A percentile compares a stretch with the other conserved stretches of the same genome.
phyloP scores from a whole-genome alignment of 768 basidiomycete genomes.

The Exsudoporus frostii region DNA sequence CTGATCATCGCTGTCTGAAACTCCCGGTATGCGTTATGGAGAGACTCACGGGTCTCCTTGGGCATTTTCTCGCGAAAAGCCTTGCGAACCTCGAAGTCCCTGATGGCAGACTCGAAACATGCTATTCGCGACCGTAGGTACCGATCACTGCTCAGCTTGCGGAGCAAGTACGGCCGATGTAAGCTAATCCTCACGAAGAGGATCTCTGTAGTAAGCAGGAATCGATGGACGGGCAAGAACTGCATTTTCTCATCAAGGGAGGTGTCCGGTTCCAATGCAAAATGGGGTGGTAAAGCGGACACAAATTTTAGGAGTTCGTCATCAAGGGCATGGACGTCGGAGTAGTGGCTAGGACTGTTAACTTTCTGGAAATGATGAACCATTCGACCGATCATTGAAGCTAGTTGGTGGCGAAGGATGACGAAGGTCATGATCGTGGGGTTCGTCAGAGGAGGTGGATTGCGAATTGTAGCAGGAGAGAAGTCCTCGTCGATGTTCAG shows the following conservation, averaged over 20 bases:
- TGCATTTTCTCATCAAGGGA: slow-evolving; percentile 64
- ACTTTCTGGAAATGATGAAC: slow-evolving; percentile 93
- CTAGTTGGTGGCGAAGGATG: slow-evolving; percentile 79
- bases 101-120: slow-evolving; percentile 88
- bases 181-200: slow-evolving; percentile 81
- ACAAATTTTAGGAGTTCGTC: slow-evolving; percentile 81
- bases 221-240: slow-evolving; percentile 80
- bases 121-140: slow-evolving; percentile 79
- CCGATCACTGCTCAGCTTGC: slow-evolving; percentile 69
- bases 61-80: slow-evolving; percentile 60
- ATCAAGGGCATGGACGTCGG: slow-evolving; percentile 78
- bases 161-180: slow-evolving; percentile 85
- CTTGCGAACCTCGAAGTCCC: slow-evolving; percentile 78
- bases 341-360: slow-evolving; percentile 71
- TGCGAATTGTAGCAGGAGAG: slow-evolving; percentile 41
- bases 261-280: slow-evolving; percentile 69
- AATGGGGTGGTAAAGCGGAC: slow-evolving; percentile 73
- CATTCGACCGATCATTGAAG: slow-evolving; percentile 83
- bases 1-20: slow-evolving; percentile 90
- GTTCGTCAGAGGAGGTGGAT: slow-evolving; percentile 54
- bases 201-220: slow-evolving; percentile 86
- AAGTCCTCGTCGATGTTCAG: slow-evolving; percentile 68
- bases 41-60: slow-evolving; percentile 62
- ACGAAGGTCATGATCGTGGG: slow-evolving; percentile 88
- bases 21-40: slow-evolving; percentile 81